Evolutionary conservation across 495 filamentous ascomycete species (phyloP).

Genomic region (Penicillium roqueforti): DNA sequence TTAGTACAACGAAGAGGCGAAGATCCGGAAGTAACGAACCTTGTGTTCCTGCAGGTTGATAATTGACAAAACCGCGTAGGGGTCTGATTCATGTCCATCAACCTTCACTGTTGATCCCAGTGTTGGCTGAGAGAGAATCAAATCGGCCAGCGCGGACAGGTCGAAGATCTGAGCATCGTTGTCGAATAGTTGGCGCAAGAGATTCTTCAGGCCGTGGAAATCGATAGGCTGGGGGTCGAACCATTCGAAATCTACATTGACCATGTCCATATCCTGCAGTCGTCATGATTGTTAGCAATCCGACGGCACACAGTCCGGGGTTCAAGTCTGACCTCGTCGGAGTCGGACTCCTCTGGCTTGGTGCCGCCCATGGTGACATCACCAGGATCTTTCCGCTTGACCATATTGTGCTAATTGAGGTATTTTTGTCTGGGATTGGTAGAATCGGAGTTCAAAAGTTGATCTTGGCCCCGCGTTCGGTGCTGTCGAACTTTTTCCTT

Average conservation of each 20-base stretch:
- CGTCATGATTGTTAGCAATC: background rate
- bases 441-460: conserved; percentile 17
- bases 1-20: conserved; percentile 6
- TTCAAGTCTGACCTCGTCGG: conserved; percentile 38
- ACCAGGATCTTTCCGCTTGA: conserved; percentile 45
- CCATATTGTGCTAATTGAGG: conserved; percentile 36
- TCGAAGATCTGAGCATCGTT: conserved; percentile 79
- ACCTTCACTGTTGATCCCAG: conserved; percentile 95
- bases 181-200: conserved; percentile 93
- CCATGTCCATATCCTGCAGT: conserved; percentile 73
- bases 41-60: conserved; percentile 78
- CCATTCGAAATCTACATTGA: conserved; percentile 97
- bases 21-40: conserved; percentile 26
- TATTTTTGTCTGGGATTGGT: background rate
- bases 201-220: conserved; percentile 89
- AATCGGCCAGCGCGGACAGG: conserved; percentile 76
- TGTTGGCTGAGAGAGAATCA: conserved; percentile 83
- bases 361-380: conserved; percentile 45
- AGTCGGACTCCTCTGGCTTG: conserved; percentile 31
- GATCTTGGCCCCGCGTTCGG: conserved; percentile 20
- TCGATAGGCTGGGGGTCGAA: conserved; percentile 93
- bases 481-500: conserved; percentile 30
- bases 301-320: background rate
- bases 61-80: conserved; percentile 90
- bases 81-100: conserved; percentile 88